Conservation (phyloP, 2,329 filamentous ascomycete genomes). For the Geosmithia flava region DNA sequence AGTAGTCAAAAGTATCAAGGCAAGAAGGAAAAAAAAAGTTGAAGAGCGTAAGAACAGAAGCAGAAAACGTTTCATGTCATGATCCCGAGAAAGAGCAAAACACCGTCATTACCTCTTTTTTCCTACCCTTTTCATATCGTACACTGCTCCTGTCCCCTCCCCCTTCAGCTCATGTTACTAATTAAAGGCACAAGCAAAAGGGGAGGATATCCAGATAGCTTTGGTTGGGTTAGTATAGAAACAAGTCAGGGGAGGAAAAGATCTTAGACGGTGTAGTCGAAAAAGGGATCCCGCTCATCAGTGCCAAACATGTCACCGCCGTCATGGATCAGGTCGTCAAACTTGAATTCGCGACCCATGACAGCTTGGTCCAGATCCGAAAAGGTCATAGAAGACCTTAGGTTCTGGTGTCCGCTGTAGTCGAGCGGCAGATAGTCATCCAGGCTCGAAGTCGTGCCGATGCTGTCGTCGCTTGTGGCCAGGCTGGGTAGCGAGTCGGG, state of each 20-base stretch:
- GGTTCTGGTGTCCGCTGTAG: slow-evolving; percentile 26
- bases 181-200: no score
- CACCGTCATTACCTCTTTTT: background rate
- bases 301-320: slow-evolving; percentile 1
- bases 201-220: no score
- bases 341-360: slow-evolving; percentile 33
- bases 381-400: slow-evolving; percentile 24
- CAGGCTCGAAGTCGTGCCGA: slow-evolving; percentile 19
- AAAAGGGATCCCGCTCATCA: background rate
- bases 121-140: background rate
- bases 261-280: background rate
- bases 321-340: slow-evolving; percentile 15
- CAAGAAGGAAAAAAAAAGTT: background rate
- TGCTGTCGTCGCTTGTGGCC: slow-evolving; percentile 13
- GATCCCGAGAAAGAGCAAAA: no score
- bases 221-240: background rate
- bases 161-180: no score
- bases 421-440: slow-evolving; percentile 17
- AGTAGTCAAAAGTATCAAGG: background rate
- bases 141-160: background rate
- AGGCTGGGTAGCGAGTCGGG: slow-evolving; percentile 20
- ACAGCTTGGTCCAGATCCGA: slow-evolving; percentile 27
- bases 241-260: background rate
- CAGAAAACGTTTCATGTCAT: background rate
- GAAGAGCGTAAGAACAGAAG: background rate